Evolutionary conservation across 1,284 basidiomycete genomes (phyloP).

Genomic region (Peniophora sp.): DNA sequence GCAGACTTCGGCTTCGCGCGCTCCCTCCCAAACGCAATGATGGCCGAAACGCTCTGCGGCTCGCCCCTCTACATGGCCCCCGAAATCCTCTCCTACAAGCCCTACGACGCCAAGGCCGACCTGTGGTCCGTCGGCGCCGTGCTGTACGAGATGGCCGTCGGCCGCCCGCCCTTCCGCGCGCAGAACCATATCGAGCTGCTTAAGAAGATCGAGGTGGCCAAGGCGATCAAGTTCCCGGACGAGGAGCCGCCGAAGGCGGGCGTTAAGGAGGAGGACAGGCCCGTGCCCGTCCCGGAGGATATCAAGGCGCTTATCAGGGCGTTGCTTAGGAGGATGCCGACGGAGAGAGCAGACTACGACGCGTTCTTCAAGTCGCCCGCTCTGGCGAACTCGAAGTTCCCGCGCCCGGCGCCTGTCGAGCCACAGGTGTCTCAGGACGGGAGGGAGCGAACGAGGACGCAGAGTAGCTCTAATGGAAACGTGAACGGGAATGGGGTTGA

Average conservation of each 20-base stretch:
- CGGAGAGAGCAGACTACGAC: slow-evolving; percentile 83
- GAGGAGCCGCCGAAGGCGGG: slow-evolving; percentile 52
- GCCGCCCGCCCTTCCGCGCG: slow-evolving; percentile 90
- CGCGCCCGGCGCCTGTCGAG: slow-evolving; percentile 26
- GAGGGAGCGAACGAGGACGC: slow-evolving; percentile 11
- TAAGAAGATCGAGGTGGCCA: slow-evolving; percentile 84
- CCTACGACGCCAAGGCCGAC: slow-evolving; percentile 97
- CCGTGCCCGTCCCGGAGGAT: slow-evolving; percentile 65
- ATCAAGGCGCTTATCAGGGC: slow-evolving; percentile 84
- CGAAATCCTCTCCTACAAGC: slow-evolving; percentile 95
- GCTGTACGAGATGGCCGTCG: slow-evolving; percentile 91
- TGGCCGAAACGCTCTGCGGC: slow-evolving; percentile 97
- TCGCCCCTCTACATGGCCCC: slow-evolving; percentile 99
- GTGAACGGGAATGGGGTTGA: slow-evolving; percentile 9
- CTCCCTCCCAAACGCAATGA: slow-evolving; percentile 82
- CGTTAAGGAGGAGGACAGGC: slow-evolving; percentile 37
- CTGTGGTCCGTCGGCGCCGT: slow-evolving; percentile 98
- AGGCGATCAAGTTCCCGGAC: slow-evolving; percentile 89
- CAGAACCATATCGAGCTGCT: slow-evolving; percentile 94
- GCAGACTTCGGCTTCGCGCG: slow-evolving; percentile 99
- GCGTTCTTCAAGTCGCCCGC: slow-evolving; percentile 87
- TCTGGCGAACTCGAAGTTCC: slow-evolving; percentile 74
- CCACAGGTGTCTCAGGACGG: slow-evolving; percentile 19
- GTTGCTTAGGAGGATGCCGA: slow-evolving; percentile 79
- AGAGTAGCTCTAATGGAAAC: slow-evolving; percentile 10